These are phyloP conservation scores for Juglanconis oblonga DNA, from an alignment of 2,329 filamentous ascomycete genomes.

Conservation along the genomic window DNA sequence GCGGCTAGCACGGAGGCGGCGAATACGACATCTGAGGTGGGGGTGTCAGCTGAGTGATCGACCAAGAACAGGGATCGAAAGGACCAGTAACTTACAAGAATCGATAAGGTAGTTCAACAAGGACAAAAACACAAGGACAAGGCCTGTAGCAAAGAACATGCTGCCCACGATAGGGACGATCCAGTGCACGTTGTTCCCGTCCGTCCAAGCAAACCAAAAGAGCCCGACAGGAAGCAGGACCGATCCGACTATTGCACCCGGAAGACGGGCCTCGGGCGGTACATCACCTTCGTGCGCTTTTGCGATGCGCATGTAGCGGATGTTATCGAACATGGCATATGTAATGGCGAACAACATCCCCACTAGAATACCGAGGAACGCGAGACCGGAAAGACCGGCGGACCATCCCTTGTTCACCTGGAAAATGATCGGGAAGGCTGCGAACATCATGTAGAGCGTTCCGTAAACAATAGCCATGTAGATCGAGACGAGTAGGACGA, in stretches of 20 bases:
- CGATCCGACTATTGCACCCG: constrained; percentile 59
- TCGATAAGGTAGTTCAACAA: constrained; percentile 56
- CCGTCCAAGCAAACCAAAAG: constrained; percentile 70
- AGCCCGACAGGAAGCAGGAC: constrained; percentile 61
- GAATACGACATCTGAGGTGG: constrained; percentile 44
- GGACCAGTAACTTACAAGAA: constrained; percentile 25
- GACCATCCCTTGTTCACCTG: constrained; percentile 57
- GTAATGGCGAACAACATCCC: constrained; percentile 60
- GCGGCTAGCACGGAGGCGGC: constrained; percentile 58
- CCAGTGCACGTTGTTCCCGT: constrained; percentile 48
- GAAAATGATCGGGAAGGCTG: constrained; percentile 65
- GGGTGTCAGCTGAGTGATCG: constrained; percentile 22
- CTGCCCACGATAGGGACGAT: constrained; percentile 39
- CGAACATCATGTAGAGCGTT: constrained; percentile 42
- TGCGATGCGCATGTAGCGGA: constrained; percentile 45
- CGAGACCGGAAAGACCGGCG: constrained; percentile 56
- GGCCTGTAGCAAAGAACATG: constrained; percentile 32
- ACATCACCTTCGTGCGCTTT: constrained; percentile 49
- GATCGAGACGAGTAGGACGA: constrained; percentile 12
- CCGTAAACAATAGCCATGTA: constrained; percentile 23
- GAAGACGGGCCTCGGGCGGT: constrained; percentile 64
- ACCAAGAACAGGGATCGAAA: not conserved
- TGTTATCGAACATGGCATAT: constrained; percentile 56
- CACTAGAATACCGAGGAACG: constrained; percentile 67
- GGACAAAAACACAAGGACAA: constrained; percentile 53